Evolutionary conservation across 2,329 filamentous ascomycete genomes (phyloP).

Genomic region (Pseudocercospora eumusae): DNA sequence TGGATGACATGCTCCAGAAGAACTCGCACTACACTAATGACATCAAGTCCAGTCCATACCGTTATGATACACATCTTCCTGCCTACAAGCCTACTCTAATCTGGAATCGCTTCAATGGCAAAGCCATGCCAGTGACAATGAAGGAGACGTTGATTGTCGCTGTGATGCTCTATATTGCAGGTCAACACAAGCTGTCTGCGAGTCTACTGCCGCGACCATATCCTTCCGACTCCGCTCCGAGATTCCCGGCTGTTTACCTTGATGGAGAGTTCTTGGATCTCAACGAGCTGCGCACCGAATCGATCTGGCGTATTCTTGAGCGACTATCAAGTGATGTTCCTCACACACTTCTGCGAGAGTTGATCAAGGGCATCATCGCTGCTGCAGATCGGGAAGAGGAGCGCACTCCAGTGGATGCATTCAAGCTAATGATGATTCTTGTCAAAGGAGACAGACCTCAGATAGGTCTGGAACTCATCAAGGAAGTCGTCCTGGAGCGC

Average conservation of each 20-base stretch:
- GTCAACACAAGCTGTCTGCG: conserved; percentile 17
- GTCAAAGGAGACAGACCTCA: conserved; percentile 20
- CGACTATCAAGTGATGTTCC: conserved; percentile 15
- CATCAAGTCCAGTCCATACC: background rate
- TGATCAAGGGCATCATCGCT: conserved; percentile 15
- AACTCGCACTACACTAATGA: conserved; percentile 3
- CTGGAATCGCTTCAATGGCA: conserved; percentile 1
- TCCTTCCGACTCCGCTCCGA: conserved; percentile 26
- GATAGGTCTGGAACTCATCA: conserved; percentile 16
- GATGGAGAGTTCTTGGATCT: conserved; percentile 38
- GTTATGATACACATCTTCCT: background rate
- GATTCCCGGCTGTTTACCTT: conserved; percentile 42
- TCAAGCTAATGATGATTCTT: conserved; percentile 19
- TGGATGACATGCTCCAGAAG: conserved; percentile 21
- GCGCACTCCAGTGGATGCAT: conserved; percentile 10
- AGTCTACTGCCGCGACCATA: conserved; percentile 37
- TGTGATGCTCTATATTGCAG: conserved; percentile 40
- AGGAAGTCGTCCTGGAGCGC: conserved; percentile 18
- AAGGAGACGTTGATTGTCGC: conserved; percentile 41
- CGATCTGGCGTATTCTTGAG: conserved; percentile 9
- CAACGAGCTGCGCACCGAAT: conserved; percentile 13
- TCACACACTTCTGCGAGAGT: conserved; percentile 18
- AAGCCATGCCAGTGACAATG: conserved; percentile 20
- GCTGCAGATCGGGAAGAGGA: conserved; percentile 2
- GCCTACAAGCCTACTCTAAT: conserved; percentile 1